Evolutionary conservation across 2,329 filamentous ascomycete genomes (phyloP), one percentile per base, ranked within the genome.

Genomic region (Colletotrichum trifolii): DNA sequence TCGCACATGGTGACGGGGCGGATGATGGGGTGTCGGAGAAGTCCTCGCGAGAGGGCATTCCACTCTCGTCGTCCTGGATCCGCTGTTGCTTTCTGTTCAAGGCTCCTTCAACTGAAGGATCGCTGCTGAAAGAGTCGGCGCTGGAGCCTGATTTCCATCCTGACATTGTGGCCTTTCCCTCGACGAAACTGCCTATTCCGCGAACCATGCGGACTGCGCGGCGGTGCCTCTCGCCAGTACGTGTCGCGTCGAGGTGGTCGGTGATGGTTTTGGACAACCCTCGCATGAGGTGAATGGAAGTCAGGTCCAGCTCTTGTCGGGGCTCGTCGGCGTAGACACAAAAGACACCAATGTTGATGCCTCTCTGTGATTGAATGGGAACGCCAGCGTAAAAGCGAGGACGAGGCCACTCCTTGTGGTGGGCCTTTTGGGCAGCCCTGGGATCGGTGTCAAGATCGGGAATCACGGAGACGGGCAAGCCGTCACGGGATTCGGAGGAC

Each of bases 341-440:
- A 9, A 75, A 76, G 0, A 78, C 75, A 3, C 80, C 81, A 4
- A 82, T 82, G 54, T 81, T 78, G 61, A 82, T 76, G 15, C 78
- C 79, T 4, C 73, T 68, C 0, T 69, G 73, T 0, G 77, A 78
- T 0, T 77, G 75, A 11, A 82, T 79, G 2, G 81, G 80, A 0
- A 80, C 77, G 0, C 73, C 79, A 0, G 78, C 78, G 47, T 81
- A 82, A 59, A 82, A 82, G 2, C 73, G 69, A 13, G 71, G 69
- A 2, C 65, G 62, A 0, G 70, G 69, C 34, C 73, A 70, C 0
- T 63, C 57, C 8, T 58, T 67, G 10, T 73, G 72, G 13, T 71
- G 75, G 0, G 71, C 63, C n/a, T 71, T 70, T 15, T 58, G 38
- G 6, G 66, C 61, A 47, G 77, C 79, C 1, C 74, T 72, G 2